These are phyloP conservation scores for Dissophora globulifera DNA, from an alignment of 192 early-diverging fungal genomes.

Conservation along the genomic window DNA sequence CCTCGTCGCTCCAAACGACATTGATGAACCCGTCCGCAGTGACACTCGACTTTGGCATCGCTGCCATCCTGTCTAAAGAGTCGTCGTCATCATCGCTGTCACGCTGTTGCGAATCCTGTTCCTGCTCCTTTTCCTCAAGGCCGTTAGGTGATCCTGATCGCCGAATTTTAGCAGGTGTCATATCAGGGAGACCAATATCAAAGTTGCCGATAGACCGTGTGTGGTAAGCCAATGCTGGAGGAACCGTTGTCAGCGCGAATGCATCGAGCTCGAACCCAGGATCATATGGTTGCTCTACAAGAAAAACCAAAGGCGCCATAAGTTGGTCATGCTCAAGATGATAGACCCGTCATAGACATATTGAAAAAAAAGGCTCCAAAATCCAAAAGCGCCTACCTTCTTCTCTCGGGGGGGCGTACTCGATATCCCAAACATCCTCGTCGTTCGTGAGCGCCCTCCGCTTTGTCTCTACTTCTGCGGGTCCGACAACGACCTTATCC, in stretches of 20 bases:
- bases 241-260: constrained; percentile 12
- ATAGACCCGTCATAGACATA: neutral
- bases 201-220: constrained; percentile 1
- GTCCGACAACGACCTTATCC: constrained; percentile 37
- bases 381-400: constrained; percentile 10
- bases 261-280: constrained; percentile 27
- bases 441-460: constrained; percentile 34
- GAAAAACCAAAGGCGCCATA: neutral
- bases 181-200: constrained; percentile 5
- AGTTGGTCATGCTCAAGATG: neutral
- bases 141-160: neutral
- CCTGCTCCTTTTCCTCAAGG: neutral
- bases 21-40: constrained; percentile 20
- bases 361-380: neutral
- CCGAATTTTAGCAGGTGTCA: constrained; percentile 7
- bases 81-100: neutral
- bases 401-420: constrained; percentile 36
- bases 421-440: constrained; percentile 32
- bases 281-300: constrained; percentile 37
- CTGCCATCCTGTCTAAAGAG: neutral
- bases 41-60: constrained; percentile 20
- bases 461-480: constrained; percentile 29
- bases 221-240: constrained; percentile 27
- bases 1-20: constrained; percentile 23
- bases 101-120: neutral